Base-by-base conservation (phyloP, 257 asterid species). In the Jasminum sambac region DNA sequence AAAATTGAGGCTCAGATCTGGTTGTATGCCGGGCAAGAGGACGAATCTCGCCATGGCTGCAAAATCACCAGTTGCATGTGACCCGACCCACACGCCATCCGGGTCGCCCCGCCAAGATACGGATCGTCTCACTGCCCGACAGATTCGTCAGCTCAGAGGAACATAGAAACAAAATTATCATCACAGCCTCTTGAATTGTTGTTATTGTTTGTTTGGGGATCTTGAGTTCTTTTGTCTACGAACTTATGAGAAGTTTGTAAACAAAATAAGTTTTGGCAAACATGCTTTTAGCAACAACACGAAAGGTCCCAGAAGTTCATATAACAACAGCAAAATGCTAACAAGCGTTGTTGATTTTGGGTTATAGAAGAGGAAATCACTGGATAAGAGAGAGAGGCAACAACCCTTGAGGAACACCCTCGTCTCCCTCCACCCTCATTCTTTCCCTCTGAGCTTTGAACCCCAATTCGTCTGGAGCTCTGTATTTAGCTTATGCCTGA, bases 11-110 rank as follows among this genome's bases (percentile, higher is more conserved):
- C 70, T 61, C 74, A 61, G 61, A 60, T 61, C 70, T 37, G 55
- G 21, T 21, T 5, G 8, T 24, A 19, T 34, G 44, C 65, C 34
- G 17, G 38, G 37, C 70, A 68, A 65, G 23, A 19, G 36, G 36
- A 30, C 19, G 30, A 25, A 37, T 39, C 26, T 48, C 48, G 46
- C 68, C 72, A 70, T 64, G 76, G 80, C 76, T 64, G 80, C 80
- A 64, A 58, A 64, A 10, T 17, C 39, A 61, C 16, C 52, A 69
- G 52, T 34, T 19, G 36, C 57, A 69, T n/a, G n/a, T n/a, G n/a
- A n/a, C n/a, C n/a, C n/a, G n/a, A n/a, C n/a, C n/a, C n/a, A n/a
- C n/a, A n/a, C n/a, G n/a, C n/a, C n/a, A 30, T 58, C 74, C 13
- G 57, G 67, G 34, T 30, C 36, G 36, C 36, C 36, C 36, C 36